Conservation (phyloP, 1,284 basidiomycete species). For the Quambalaria eucalypti region DNA sequence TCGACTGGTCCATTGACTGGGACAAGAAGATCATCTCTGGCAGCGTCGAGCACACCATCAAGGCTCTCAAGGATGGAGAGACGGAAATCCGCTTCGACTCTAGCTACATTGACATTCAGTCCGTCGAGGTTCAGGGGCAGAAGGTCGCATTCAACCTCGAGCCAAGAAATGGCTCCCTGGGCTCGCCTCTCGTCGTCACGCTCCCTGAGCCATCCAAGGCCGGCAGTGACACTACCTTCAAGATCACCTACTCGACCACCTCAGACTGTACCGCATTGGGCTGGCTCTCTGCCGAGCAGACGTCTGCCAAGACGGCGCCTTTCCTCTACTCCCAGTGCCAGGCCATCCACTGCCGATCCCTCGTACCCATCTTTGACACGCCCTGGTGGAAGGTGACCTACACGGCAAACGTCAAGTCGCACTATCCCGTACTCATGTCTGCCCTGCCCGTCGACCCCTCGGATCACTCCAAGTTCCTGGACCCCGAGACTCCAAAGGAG, state of each 20-base stretch:
- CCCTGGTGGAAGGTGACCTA: slow-evolving; percentile 45
- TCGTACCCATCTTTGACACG: slow-evolving; percentile 39
- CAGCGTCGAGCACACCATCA: slow-evolving; percentile 61
- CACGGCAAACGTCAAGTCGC: slow-evolving; percentile 31
- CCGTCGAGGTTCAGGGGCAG: slow-evolving; percentile 53
- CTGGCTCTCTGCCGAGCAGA: slow-evolving; percentile 87
- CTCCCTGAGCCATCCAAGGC: slow-evolving; percentile 36
- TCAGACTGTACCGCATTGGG: slow-evolving; percentile 75
- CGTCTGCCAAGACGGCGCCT: slow-evolving; percentile 64
- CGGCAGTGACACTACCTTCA: slow-evolving; percentile 26
- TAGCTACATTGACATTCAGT: slow-evolving; percentile 60
- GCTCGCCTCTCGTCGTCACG: slow-evolving; percentile 47
- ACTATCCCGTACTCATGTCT: slow-evolving; percentile 43
- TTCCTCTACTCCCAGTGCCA: slow-evolving; percentile 93
- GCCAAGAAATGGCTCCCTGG: slow-evolving; percentile 47
- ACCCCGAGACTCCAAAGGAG: not conserved
- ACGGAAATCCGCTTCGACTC: slow-evolving; percentile 71
- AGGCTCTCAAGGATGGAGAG: slow-evolving; percentile 57
- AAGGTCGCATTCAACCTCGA: slow-evolving; percentile 54
- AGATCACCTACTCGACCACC: slow-evolving; percentile 56
- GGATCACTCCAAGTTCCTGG: not conserved
- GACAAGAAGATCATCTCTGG: slow-evolving; percentile 61
- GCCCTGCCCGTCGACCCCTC: slow-evolving; percentile 22
- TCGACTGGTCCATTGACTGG: slow-evolving; percentile 82
- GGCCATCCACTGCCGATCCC: slow-evolving; percentile 51